Base-by-base conservation (phyloP, 2,329 filamentous ascomycete species). In the Xylaria arbuscula region DNA sequence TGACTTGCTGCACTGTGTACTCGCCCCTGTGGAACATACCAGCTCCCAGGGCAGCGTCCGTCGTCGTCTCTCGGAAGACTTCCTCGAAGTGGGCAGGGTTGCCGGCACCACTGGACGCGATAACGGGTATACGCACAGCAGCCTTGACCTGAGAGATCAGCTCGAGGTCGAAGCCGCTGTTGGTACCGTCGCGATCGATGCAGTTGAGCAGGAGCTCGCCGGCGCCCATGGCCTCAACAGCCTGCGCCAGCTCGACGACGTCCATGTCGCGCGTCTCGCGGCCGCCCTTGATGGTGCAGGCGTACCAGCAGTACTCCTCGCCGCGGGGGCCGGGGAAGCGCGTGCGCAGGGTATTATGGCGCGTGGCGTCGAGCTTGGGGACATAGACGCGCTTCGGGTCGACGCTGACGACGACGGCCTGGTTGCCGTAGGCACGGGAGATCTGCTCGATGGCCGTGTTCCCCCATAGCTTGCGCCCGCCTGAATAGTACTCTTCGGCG, bases 21-120 rank as follows among this genome's bases (percentile, higher is more conserved):
- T 99, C 95, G 45, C 92, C 93, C 57, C 96, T 86, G 83, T 99
- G 96, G 81, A 99, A 99, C 91, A 99, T 99, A 62, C 96, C 96
- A 9, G 96, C 96, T 2, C 96, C 96, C 68, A 99, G 83, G 34
- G 96, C 96, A 58, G 96, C 96, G 84, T 99, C 96, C 2, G 95
- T 95, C 17, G 86, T 85, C 9, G 96, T 98, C 82, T 92, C 84
- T 65, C 88, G 84, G 80, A 99, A 99, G 1, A 98, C 96, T 78
- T 98, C 92, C 60, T 89, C 87, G 78, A 99, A 99, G 81, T 99
- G 96, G 0, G 79, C 87, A 1, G 96, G 95, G 74, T 91, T 90
- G 1, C 96, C 96, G 1, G 96, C 96, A 48, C 96, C 96, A 78
- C 93, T 97, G 34, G 92, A 96, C 15, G 96, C 94, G 81, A 99